Percentiles rank a stretch among this genome's conserved stretches.
These are phyloP conservation scores for Termitomyces sp. DNA, from an alignment of 768 basidiomycete genomes.

Conservation along the genomic window DNA sequence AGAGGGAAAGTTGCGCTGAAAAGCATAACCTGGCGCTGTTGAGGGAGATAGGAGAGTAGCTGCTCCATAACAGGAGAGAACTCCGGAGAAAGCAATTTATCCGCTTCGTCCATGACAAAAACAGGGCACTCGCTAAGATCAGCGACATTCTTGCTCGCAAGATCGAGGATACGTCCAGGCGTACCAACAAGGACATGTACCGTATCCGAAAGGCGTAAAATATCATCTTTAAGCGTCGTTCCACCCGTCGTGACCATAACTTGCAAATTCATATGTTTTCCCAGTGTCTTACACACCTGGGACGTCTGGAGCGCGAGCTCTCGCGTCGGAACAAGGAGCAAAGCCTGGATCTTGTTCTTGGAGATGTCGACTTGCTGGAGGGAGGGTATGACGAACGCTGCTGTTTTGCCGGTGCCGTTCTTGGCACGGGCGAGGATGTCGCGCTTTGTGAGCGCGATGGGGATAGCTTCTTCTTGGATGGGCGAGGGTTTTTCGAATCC, in stretches of 20 bases:
- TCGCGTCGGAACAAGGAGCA: conserved; percentile 96
- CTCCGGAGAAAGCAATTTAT: conserved; percentile 95
- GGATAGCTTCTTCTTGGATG: conserved; percentile 99
- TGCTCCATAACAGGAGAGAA: conserved; percentile 99
- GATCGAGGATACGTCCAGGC: conserved; percentile 91
- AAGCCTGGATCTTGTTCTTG: conserved; percentile 88
- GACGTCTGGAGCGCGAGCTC: conserved; percentile 97
- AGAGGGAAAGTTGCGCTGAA: conserved; percentile 99
- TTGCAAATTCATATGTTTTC: conserved; percentile 91
- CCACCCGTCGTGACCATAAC: conserved; percentile 99
- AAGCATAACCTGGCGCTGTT: conserved; percentile 93
- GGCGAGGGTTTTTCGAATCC: conserved; percentile 96
- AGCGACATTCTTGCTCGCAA: conserved; percentile 89
- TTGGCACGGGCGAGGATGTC: conserved; percentile 95
- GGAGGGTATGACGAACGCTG: conserved; percentile 97
- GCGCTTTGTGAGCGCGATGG: conserved; percentile 86
- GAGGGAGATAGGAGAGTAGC: conserved; percentile 77
- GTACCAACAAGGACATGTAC: conserved; percentile 98
- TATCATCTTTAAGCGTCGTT: conserved; percentile 97
- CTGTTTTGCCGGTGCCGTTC: conserved; percentile 97
- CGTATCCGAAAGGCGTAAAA: conserved; percentile 80
- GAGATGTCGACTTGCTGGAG: conserved; percentile 86
- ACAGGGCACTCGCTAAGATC: conserved; percentile 92
- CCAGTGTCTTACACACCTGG: conserved; percentile 97
- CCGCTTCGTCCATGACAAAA: conserved; percentile 99